Percentiles rank a stretch among this genome's conserved stretches.
Evolutionary conservation across 192 early-diverging fungal genomes (phyloP).

Genomic region (Entrophospora sp.): DNA sequence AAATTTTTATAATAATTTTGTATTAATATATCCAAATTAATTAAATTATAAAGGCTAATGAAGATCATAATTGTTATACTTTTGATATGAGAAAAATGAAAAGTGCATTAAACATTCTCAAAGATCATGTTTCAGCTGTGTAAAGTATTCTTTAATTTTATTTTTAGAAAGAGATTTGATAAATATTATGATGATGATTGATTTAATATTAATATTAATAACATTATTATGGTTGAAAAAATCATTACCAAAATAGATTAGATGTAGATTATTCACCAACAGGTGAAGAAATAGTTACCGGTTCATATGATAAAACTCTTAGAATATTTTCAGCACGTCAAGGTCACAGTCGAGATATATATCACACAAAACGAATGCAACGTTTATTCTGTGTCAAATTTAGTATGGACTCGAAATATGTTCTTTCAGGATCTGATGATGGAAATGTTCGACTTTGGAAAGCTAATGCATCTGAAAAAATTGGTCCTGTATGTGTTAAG

Average conservation of each 20-base stretch:
- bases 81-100: constrained; percentile 98
- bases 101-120: constrained; percentile 73
- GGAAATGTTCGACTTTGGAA: constrained; percentile 98
- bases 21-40: too few species aligned
- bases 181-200: too few species aligned
- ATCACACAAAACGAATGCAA: constrained; percentile 99
- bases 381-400: constrained; percentile 86
- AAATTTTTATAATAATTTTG: too few species aligned
- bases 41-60: constrained; percentile 67
- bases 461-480: constrained; percentile 81
- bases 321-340: constrained; percentile 74
- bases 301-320: constrained; percentile 89
- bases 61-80: constrained; percentile 95
- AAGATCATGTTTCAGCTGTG: constrained; percentile 97
- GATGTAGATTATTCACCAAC: constrained; percentile 98
- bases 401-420: constrained; percentile 90
- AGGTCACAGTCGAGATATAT: constrained; percentile 85
- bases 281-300: constrained; percentile 91
- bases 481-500: constrained; percentile 38
- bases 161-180: too few species aligned
- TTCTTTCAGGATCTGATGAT: constrained; percentile 94
- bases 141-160: too few species aligned
- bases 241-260: constrained; percentile 37
- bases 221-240: too few species aligned
- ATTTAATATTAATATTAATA: too few species aligned